Base-by-base conservation (phyloP, 768 basidiomycete genomes). In the Leccinum pellstonianum region DNA sequence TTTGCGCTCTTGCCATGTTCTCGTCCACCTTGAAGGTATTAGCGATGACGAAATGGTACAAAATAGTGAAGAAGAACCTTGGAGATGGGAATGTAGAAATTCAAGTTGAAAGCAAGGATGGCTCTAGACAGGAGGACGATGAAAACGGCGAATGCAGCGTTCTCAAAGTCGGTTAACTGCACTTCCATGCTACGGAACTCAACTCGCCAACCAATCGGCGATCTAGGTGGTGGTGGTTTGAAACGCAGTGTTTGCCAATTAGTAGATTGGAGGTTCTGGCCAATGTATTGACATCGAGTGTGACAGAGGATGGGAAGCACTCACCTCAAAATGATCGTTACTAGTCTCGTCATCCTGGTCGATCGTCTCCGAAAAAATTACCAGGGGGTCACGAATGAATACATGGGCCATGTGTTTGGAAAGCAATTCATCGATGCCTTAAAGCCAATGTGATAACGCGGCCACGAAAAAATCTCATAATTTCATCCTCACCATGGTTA, bases 161-260 rank as follows among this genome's bases (percentile, higher is more conserved):
- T 99, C 78, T 98, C 97, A 68, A 95, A 99, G 76, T 99, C 97
- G 9, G 97, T 98, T 71, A 98, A 84, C 70, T 98, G 97, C 3
- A 98, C 95, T 73, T 99, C 97, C 97, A 98, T 98, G 72, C 91
- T 93, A 58, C 97, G 82, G 76, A 99, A 99, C 73, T 99, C 97
- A 5, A 98, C 96, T 43, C 97, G 83, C 97, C 97, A 99, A 33
- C 96, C 97, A 56, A 98, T 98, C 7, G 86, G 73, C 5, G 96
- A 94, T 56, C 91, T 87, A 5, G 92, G 88, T 27, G 97, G 96
- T 12, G 97, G 97, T 3, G 97, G 97, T 73, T 99, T 99, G 83
- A 99, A 99, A 52, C 97, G 86, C 33, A 99, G 80, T 0, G 97
- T 98, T 77, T 99, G 97, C 97, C 97, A 99, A 69, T 99, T 99